A percentile compares a stretch with the other conserved stretches of the same genome.
phyloP scores from a whole-genome alignment of 495 filamentous ascomycete genomes.

The Chaetomidium leptoderma region DNA sequence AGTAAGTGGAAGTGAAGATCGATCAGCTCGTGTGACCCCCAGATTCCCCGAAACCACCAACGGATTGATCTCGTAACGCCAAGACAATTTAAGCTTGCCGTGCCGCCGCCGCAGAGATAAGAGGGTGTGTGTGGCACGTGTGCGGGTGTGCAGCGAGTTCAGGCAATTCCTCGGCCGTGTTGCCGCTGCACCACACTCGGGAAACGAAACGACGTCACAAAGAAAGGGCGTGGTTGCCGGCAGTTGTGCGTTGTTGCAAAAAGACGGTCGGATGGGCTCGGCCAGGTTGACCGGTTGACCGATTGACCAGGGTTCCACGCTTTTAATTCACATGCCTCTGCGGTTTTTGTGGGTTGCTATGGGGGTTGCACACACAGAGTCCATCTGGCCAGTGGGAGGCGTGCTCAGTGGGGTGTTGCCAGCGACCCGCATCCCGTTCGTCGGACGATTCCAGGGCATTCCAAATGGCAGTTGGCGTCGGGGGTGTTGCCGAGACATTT shows the following conservation, averaged over 20 bases:
- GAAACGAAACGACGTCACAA: conserved; percentile 13
- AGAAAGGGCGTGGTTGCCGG: not conserved
- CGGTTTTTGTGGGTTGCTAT: conserved; percentile 12
- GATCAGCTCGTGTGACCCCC: conserved; percentile 12
- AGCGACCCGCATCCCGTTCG: not conserved
- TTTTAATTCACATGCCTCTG: conserved; percentile 21
- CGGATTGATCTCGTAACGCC: conserved; percentile 16
- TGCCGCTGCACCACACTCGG: not conserved
- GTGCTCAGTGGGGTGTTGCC: not conserved
- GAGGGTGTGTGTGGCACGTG: not conserved
- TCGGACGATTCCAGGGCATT: conserved; percentile 6
- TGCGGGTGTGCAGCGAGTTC: not conserved
- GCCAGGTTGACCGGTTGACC: not conserved
- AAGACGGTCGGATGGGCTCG: not conserved
- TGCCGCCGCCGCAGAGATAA: too few relatives aligned
- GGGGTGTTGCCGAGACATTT: not conserved
- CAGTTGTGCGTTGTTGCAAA: conserved; percentile 3
- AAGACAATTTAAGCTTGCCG: conserved; percentile 13
- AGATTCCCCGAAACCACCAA: not conserved
- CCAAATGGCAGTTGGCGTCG: not conserved
- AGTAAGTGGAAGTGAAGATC: not conserved
- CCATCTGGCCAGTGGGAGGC: not conserved
- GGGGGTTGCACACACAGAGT: conserved; percentile 13
- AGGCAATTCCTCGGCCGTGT: not conserved
- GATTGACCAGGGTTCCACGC: conserved; percentile 11